Conservation (phyloP, 441 rosid species). For the Cnidoscolus chayamansa region DNA sequence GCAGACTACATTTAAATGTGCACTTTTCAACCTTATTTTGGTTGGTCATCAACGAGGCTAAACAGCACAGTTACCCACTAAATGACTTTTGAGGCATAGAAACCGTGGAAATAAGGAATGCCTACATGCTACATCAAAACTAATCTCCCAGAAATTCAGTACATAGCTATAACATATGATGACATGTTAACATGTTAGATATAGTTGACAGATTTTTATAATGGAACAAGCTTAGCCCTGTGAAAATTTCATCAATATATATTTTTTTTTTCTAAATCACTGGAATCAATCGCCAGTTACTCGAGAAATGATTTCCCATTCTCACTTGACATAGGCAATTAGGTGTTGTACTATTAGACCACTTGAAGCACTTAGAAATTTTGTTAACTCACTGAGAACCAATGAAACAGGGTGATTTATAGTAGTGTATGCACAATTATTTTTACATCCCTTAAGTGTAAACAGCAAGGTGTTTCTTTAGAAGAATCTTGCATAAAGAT, state of each 20-base stretch:
- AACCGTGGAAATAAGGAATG: slow-evolving; percentile 1
- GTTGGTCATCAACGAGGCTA: background rate
- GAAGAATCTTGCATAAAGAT: background rate
- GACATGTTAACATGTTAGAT: background rate
- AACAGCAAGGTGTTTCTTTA: background rate
- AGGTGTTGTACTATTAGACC: background rate
- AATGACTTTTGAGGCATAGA: background rate
- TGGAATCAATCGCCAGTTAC: background rate
- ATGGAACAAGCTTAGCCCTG: background rate
- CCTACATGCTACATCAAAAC: background rate
- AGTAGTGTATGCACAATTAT: background rate
- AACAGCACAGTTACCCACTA: background rate
- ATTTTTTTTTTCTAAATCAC: slow-evolving; percentile 3
- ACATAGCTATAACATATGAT: background rate
- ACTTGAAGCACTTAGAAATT: background rate
- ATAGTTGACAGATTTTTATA: background rate
- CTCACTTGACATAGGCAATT: background rate
- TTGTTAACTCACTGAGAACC: background rate
- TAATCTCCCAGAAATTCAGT: no score
- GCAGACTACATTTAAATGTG: background rate
- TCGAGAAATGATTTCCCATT: background rate
- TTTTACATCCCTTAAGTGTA: background rate
- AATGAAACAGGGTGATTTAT: background rate
- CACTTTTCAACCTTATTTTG: background rate
- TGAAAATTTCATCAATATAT: background rate